These are phyloP conservation scores for Diplogelasinospora grovesii DNA, from an alignment of 495 filamentous ascomycete genomes.

Conservation along the genomic window DNA sequence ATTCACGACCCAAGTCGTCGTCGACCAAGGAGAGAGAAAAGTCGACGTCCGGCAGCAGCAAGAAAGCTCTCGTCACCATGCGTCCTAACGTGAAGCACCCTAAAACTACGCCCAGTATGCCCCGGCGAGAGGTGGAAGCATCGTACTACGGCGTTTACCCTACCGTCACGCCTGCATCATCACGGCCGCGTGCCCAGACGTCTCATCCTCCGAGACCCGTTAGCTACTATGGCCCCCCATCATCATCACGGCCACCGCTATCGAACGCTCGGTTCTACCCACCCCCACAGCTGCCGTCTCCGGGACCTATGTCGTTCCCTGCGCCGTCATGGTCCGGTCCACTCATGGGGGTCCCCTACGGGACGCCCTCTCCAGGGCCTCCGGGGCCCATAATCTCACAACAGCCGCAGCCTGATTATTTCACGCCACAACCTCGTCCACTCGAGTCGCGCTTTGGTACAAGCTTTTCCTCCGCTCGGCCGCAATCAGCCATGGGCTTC, in stretches of 20 bases:
- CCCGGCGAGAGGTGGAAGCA: conserved; percentile 25
- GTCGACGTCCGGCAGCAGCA: conserved; percentile 11
- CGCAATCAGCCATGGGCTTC: conserved; percentile 38
- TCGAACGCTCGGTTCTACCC: conserved; percentile 22
- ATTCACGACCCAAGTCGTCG: conserved; percentile 21
- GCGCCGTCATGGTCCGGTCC: conserved; percentile 17
- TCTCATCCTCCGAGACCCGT: conserved; percentile 21
- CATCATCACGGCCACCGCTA: conserved; percentile 20
- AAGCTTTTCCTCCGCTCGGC: conserved; percentile 30
- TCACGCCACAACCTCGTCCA: conserved; percentile 20
- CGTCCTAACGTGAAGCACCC: conserved; percentile 23
- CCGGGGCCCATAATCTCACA: conserved; percentile 16
- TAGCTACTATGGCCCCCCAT: conserved; percentile 31
- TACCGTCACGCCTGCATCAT: conserved; percentile 23
- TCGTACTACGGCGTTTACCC: conserved; percentile 34
- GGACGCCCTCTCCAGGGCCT: conserved; percentile 11
- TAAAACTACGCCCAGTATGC: conserved; percentile 20
- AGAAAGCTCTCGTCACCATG: conserved; percentile 23
- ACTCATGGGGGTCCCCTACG: conserved; percentile 6
- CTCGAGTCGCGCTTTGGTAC: conserved; percentile 31
- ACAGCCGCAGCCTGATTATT: conserved; percentile 22
- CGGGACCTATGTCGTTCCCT: conserved; percentile 11
- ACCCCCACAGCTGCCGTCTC: conserved; percentile 8
- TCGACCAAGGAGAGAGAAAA: conserved; percentile 28
- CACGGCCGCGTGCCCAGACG: conserved; percentile 35